Evolutionary conservation across 1,284 basidiomycete genomes (phyloP).

Genomic region (Papiliotrema terrestris): DNA sequence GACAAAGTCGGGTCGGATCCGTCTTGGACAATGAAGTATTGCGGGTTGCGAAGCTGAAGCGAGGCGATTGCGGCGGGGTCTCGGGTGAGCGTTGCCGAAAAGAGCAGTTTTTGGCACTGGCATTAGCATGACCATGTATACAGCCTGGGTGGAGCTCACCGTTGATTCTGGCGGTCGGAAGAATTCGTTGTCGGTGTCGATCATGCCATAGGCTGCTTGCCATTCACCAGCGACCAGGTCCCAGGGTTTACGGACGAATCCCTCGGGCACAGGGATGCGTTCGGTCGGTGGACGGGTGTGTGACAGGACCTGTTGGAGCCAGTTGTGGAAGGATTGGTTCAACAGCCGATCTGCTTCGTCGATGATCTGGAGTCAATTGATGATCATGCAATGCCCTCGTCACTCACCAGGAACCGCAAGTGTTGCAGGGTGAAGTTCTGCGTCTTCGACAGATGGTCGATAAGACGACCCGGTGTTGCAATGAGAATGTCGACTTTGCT

Average conservation of each 20-base stretch:
- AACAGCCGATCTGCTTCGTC: constrained; percentile 96
- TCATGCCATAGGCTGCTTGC: constrained; percentile 42
- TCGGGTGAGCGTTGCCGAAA: constrained; percentile 91
- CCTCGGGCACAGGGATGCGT: constrained; percentile 7
- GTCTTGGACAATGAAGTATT: constrained; percentile 81
- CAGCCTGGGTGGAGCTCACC: not conserved
- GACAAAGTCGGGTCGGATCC: constrained; percentile 34
- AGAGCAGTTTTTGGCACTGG: constrained; percentile 89
- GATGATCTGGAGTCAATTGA: constrained; percentile 78
- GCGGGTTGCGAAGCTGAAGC: constrained; percentile 72
- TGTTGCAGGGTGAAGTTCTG: constrained; percentile 89
- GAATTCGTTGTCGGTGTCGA: constrained; percentile 20
- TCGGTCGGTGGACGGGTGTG: constrained; percentile 59
- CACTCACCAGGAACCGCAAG: constrained; percentile 76
- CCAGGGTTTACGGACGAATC: constrained; percentile 25
- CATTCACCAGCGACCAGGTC: constrained; percentile 51
- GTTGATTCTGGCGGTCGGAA: not conserved
- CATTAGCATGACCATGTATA: not conserved
- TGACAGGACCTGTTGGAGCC: constrained; percentile 74
- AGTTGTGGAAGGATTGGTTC: constrained; percentile 93
- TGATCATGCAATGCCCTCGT: no score
- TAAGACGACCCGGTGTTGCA: constrained; percentile 90
- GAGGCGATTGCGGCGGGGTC: constrained; percentile 90
- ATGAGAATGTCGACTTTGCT: constrained; percentile 92
- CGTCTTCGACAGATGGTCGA: constrained; percentile 87